Base-by-base conservation (phyloP, 148 eudicot species). In the Heliosperma pusillum region DNA sequence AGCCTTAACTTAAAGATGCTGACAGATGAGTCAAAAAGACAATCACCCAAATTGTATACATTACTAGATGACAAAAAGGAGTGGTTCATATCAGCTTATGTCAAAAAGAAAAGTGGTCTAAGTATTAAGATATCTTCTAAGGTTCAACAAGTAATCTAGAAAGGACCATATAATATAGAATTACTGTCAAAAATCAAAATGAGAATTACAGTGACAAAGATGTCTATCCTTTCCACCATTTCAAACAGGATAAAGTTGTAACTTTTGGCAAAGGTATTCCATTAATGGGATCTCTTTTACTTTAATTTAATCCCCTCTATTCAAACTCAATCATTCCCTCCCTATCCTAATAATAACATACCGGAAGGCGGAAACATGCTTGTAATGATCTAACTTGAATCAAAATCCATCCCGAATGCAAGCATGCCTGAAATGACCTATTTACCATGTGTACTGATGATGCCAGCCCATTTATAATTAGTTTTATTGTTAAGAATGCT, bases 211-310 rank as follows among this genome's bases (percentile, higher is more conserved):
- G 73, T 52, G 56, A 26, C 36, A 65, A 76, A 71, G 79, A 75
- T 71, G 68, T 71, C 57, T 19, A 27, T n/a, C 17, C 19, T 62
- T 25, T 72, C 80, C 78, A 73, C 76, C 74, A 66, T 56, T 63
- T 22, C 12, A 27, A 33, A 36, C 52, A 66, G 60, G 44, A 40
- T 66, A 76, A 79, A 72, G 77, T 40, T 70, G 40, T 11, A 61
- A 67, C 80, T 72, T 72, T 79, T 61, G 76, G 68, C 75, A 79
- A 74, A 79, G 77, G 70, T 60, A 70, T 63, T 26, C n/a, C 65
- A 74, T 58, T 47, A 73, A 58, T 67, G 82, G 42, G 19, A 70
- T 22, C 64, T 36, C 78, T 79, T 70, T 59, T 62, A 40, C 78
- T 79, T 79, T 74, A 68, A 30, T 79, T 79, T 74, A 68, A 30